Evolutionary conservation across 2,329 filamentous ascomycete genomes (phyloP).

Genomic region (Xylariaceae sp.): DNA sequence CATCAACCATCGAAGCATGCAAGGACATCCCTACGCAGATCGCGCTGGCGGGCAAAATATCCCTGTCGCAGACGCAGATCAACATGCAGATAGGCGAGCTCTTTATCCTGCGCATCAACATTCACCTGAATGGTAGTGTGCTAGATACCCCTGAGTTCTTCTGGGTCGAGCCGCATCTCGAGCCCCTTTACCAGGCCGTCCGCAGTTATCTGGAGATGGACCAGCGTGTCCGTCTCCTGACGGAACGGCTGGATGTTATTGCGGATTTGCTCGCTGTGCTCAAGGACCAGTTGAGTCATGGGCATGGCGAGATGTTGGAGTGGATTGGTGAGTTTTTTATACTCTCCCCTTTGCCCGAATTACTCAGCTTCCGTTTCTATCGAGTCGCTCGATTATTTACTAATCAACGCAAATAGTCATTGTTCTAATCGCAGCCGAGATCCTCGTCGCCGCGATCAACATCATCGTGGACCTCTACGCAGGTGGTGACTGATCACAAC

Average conservation of each 20-base stretch:
- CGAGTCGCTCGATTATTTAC: conserved; percentile 1
- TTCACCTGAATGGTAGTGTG: conserved; percentile 93
- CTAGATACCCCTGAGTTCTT: conserved; percentile 96
- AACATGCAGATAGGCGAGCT: conserved; percentile 99
- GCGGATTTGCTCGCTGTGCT: conserved; percentile 86
- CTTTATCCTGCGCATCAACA: conserved; percentile 96
- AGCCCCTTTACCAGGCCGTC: conserved; percentile 94
- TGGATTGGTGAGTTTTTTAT: conserved; percentile 70
- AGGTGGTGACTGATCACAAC: conserved; percentile 26
- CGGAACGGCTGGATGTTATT: conserved; percentile 87
- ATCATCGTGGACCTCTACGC: conserved; percentile 92
- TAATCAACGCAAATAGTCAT: conserved; percentile 59
- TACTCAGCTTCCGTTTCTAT: not conserved
- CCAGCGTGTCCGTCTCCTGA: conserved; percentile 82
- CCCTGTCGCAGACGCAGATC: conserved; percentile 81
- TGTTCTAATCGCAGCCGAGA: conserved; percentile 90
- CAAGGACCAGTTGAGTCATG: conserved; percentile 92
- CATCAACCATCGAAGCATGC: conserved; percentile 86
- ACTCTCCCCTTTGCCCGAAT: not conserved
- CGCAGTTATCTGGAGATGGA: conserved; percentile 97
- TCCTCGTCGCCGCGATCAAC: conserved; percentile 86
- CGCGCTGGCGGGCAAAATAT: conserved; percentile 85
- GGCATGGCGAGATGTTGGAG: conserved; percentile 82
- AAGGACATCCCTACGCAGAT: conserved; percentile 93
- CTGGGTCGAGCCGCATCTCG: conserved; percentile 95